Evolutionary conservation across 2,329 filamentous ascomycete genomes (phyloP).

Genomic region (Phoma sp.): DNA sequence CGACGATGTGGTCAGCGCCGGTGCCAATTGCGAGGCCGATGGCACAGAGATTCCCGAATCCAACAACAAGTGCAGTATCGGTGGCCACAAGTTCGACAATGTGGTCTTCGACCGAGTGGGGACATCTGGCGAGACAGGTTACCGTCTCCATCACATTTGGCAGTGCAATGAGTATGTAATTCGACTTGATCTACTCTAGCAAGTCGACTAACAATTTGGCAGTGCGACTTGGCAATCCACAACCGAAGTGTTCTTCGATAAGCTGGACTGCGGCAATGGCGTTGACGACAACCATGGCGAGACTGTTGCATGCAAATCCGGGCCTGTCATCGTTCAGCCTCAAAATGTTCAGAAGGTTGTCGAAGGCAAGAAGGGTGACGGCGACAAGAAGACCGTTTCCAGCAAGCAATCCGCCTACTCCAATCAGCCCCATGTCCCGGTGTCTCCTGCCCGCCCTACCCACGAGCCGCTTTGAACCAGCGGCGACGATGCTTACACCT

Average conservation of each 20-base stretch:
- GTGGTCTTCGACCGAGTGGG: slow-evolving; percentile 31
- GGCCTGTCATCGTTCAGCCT: slow-evolving; percentile 19
- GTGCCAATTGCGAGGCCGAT: slow-evolving; percentile 27
- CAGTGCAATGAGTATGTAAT: slow-evolving; percentile 34
- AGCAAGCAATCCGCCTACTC: background rate
- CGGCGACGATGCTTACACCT: too few species aligned
- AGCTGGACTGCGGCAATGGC: slow-evolving; percentile 17
- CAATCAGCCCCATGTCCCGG: too few species aligned
- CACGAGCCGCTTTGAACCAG: too few species aligned
- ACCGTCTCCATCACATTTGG: slow-evolving; percentile 39
- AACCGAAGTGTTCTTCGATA: slow-evolving; percentile 21
- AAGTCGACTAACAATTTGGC: background rate
- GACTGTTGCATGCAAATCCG: slow-evolving; percentile 14
- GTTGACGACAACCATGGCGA: slow-evolving; percentile 5
- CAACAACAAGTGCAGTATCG: slow-evolving; percentile 28
- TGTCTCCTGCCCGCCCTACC: background rate
- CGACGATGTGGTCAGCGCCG: slow-evolving; percentile 24
- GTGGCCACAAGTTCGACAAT: slow-evolving; percentile 19
- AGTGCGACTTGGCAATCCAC: slow-evolving; percentile 30
- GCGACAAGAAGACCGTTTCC: background rate
- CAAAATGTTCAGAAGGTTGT: slow-evolving; percentile 29
- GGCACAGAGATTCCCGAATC: slow-evolving; percentile 22
- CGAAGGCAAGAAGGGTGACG: slow-evolving; percentile 1
- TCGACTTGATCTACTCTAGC: background rate
- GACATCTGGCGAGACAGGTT: slow-evolving; percentile 26